phyloP scores from a whole-genome alignment of 225 moss, liverwort and hornwort species.

The Marchantia polymorpha region DNA sequence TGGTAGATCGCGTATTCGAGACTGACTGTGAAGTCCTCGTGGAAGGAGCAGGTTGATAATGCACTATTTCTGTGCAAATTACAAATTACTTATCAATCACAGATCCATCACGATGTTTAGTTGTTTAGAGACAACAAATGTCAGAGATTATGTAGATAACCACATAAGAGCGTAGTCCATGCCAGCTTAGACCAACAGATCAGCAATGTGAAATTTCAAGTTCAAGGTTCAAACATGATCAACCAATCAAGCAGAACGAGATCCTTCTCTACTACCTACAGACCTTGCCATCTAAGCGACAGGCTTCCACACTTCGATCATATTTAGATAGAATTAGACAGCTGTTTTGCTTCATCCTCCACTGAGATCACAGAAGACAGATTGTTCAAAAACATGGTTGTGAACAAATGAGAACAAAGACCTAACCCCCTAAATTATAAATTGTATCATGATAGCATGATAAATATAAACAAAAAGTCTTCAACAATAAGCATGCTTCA shows the following conservation, averaged over 20 bases:
- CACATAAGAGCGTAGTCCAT: not conserved
- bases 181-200: not conserved
- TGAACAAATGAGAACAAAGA: no score
- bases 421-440: no score
- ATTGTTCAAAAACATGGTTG: no score
- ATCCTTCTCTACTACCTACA: not conserved
- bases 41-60: constrained; percentile 9
- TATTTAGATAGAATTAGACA: no score
- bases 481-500: no score
- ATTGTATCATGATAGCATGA: no score
- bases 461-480: no score
- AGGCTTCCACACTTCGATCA: no score
- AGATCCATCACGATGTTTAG: not conserved
- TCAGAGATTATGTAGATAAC: not conserved
- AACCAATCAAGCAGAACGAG: not conserved
- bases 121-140: not conserved
- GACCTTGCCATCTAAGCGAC: no score
- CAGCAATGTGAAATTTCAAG: not conserved
- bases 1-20: not conserved
- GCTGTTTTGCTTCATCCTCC: no score
- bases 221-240: not conserved
- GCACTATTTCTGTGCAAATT: constrained; percentile 3
- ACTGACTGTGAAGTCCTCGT: not conserved
- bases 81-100: not conserved
- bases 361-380: no score